Evolutionary conservation across 1,284 basidiomycete genomes (phyloP).

Genomic region (Singerocomus rubriflavus): DNA sequence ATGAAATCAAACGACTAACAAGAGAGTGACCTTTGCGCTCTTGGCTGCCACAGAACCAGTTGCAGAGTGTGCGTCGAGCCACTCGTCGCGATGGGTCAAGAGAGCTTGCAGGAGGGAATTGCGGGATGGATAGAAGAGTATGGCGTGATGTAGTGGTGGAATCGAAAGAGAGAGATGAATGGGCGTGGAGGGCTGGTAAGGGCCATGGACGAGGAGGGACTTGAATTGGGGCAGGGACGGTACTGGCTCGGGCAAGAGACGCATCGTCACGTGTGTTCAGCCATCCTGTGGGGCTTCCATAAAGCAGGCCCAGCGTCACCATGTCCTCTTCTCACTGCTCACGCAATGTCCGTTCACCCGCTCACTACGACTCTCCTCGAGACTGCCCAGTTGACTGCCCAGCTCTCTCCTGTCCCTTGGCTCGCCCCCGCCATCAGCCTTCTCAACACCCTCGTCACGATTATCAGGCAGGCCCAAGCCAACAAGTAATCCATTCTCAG

Average conservation of each 20-base stretch:
- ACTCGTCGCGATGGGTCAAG: constrained; percentile 50
- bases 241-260: constrained; percentile 22
- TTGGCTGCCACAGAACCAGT: constrained; percentile 40
- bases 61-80: constrained; percentile 47
- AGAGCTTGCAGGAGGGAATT: constrained; percentile 41
- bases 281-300: constrained; percentile 21
- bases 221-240: constrained; percentile 44
- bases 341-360: constrained; percentile 19
- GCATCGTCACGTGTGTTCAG: constrained; percentile 21
- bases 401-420: constrained; percentile 48
- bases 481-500: constrained; percentile 39
- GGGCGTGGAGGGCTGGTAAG: constrained; percentile 53
- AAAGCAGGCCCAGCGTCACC: neutral
- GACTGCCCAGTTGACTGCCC: constrained; percentile 41
- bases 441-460: constrained; percentile 40
- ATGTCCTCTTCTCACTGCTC: constrained; percentile 1
- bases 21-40: constrained; percentile 49
- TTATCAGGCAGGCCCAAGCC: constrained; percentile 44
- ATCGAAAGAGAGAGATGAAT: constrained; percentile 55
- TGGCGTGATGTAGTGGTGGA: constrained; percentile 34
- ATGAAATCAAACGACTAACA: constrained; percentile 42
- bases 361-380: constrained; percentile 8
- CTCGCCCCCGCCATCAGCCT: constrained; percentile 41
- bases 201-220: constrained; percentile 51
- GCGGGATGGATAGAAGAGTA: constrained; percentile 55